Conservation (phyloP, 768 basidiomycete species). For the Serendipita sp. region DNA sequence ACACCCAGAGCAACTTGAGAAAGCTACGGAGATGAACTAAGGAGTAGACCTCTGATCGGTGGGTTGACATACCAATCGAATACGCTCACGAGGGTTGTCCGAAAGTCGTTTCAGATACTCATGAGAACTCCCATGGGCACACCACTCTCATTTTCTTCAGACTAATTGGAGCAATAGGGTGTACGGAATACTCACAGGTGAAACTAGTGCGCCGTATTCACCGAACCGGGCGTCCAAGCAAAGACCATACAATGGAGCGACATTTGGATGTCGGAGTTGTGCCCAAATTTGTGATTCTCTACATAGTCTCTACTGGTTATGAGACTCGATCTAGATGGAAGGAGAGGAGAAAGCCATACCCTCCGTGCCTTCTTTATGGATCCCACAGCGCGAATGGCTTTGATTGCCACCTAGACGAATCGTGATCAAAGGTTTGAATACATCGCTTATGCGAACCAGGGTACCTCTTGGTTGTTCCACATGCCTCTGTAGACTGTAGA, state of each 20-base stretch:
- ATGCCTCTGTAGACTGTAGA: too few relatives aligned
- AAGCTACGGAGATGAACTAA: background rate
- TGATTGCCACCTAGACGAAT: background rate
- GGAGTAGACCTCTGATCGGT: background rate
- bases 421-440: too few relatives aligned
- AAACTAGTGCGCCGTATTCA: background rate
- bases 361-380: background rate
- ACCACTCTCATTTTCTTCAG: background rate
- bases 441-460: too few relatives aligned
- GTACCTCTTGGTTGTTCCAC: too few relatives aligned
- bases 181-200: background rate
- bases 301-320: background rate
- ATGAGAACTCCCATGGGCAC: background rate
- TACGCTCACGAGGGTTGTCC: background rate
- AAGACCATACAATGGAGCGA: background rate
- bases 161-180: background rate
- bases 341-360: background rate
- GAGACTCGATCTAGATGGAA: background rate
- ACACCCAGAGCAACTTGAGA: background rate
- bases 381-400: background rate
- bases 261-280: background rate
- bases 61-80: background rate
- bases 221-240: background rate
- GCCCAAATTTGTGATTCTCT: background rate
- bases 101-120: background rate